These are phyloP conservation scores for Allium fistulosum DNA, from an alignment of 106 monocot genomes.

Conservation along the genomic window DNA sequence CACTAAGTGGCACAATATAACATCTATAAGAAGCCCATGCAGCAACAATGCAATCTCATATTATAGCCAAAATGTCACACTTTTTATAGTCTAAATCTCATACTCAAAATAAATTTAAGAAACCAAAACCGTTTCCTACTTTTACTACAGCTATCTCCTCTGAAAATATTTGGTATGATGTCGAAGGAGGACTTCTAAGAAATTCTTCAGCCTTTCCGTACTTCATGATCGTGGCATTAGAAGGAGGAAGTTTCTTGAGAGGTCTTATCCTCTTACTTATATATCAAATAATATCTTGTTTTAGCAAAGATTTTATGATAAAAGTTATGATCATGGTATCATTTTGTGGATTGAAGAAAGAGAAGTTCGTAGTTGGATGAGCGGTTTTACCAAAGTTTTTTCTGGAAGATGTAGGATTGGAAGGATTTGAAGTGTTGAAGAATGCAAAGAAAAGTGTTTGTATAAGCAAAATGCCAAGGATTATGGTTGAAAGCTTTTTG, in stretches of 20 bases:
- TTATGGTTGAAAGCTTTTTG: slow-evolving; percentile 71
- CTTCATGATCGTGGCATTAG: slow-evolving; percentile 87
- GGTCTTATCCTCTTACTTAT: slow-evolving; percentile 54
- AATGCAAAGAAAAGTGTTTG: no score
- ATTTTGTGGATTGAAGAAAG: slow-evolving; percentile 47
- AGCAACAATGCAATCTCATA: no score
- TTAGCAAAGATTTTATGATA: slow-evolving; percentile 15
- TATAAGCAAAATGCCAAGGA: no score
- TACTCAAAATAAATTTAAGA: background rate
- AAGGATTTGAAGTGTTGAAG: slow-evolving; percentile 48
- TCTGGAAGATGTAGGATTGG: slow-evolving; percentile 46
- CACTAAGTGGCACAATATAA: no score
- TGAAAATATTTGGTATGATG: slow-evolving; percentile 1
- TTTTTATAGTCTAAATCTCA: no score
- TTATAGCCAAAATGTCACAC: no score
- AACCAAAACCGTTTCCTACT: background rate
- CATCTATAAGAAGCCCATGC: no score
- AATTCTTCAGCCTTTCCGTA: slow-evolving; percentile 57
- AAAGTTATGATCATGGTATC: slow-evolving; percentile 44
- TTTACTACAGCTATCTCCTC: background rate
- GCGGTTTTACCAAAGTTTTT: slow-evolving; percentile 59
- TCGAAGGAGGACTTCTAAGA: slow-evolving; percentile 49
- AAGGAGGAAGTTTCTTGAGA: slow-evolving; percentile 47
- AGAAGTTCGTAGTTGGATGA: slow-evolving; percentile 37
- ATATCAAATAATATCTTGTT: slow-evolving; percentile 38